Percentiles rank a stretch among this genome's conserved stretches.
Evolutionary conservation across 2,329 filamentous ascomycete genomes (phyloP).

Genomic region (Cladophialophora carrionii): DNA sequence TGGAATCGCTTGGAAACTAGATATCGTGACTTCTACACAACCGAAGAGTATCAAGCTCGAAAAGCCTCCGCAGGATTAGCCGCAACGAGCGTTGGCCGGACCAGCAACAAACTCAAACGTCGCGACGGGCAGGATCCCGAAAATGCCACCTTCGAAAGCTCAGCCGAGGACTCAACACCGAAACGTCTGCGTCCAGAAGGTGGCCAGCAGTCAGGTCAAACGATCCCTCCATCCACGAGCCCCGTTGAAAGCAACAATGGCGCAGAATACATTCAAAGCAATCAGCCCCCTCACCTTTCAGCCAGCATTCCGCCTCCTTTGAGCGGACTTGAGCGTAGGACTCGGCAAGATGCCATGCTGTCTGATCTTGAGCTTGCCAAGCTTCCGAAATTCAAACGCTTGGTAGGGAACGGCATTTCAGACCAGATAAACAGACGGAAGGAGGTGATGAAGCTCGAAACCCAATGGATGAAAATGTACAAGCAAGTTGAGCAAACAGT

Average conservation of each 20-base stretch:
- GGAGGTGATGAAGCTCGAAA: neutral
- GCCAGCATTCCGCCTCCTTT: neutral
- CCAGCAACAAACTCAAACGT: neutral
- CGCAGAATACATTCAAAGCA: neutral
- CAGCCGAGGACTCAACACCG: neutral
- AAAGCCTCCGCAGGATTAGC: neutral
- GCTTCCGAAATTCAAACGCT: constrained; percentile 1
- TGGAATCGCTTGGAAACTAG: neutral
- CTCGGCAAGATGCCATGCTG: neutral
- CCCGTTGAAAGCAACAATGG: neutral
- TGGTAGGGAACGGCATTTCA: neutral
- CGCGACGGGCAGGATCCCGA: neutral
- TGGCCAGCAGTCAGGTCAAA: neutral
- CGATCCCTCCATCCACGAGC: neutral
- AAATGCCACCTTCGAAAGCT: neutral
- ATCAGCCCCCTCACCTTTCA: neutral
- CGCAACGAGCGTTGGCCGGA: neutral
- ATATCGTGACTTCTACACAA: constrained; percentile 1
- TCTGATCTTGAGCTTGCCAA: neutral
- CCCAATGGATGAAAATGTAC: neutral
- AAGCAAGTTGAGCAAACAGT: neutral
- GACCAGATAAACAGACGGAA: neutral
- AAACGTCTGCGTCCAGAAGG: neutral
- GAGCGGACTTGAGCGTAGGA: neutral
- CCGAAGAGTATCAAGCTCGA: constrained; percentile 1